These are phyloP conservation scores for Leishmania amazonensis DNA, from an alignment of 208 protist species.

Conservation along the genomic window DNA sequence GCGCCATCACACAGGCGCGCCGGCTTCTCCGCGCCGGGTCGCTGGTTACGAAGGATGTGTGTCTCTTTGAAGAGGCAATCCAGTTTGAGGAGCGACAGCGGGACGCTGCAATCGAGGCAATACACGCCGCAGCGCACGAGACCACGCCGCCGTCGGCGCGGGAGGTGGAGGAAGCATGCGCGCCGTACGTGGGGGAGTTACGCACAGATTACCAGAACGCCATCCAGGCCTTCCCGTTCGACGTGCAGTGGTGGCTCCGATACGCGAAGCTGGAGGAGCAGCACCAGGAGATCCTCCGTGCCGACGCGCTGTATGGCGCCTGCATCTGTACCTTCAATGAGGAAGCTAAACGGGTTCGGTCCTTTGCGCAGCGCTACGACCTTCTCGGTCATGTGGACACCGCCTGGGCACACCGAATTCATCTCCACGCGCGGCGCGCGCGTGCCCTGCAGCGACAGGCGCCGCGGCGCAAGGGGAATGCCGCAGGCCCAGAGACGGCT, in stretches of 20 bases:
- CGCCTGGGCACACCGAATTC: constrained; percentile 68
- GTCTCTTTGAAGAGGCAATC: constrained; percentile 36
- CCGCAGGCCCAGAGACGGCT: constrained; percentile 20
- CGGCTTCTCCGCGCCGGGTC: constrained; percentile 62
- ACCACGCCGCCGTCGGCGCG: constrained; percentile 1
- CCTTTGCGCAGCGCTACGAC: constrained; percentile 73
- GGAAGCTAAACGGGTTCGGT: constrained; percentile 41
- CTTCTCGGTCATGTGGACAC: constrained; percentile 68
- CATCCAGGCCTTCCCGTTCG: constrained; percentile 63
- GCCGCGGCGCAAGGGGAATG: constrained; percentile 3
- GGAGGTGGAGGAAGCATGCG: constrained; percentile 15
- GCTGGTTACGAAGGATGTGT: constrained; percentile 50
- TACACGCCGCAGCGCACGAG: background rate
- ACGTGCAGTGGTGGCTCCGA: constrained; percentile 64
- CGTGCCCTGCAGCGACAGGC: constrained; percentile 22
- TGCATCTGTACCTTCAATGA: constrained; percentile 56
- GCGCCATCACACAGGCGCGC: constrained; percentile 51
- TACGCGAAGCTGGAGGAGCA: constrained; percentile 83
- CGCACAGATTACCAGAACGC: constrained; percentile 56
- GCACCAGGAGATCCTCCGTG: constrained; percentile 50
- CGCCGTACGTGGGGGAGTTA: constrained; percentile 31
- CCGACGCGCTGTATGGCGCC: constrained; percentile 58
- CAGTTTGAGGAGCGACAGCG: constrained; percentile 47
- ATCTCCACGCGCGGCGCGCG: constrained; percentile 44
- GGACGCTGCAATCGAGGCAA: constrained; percentile 7